Evolutionary conservation across 2,329 filamentous ascomycete genomes (phyloP), one percentile per base, ranked within the genome.

Genomic region (Tolypocladium amazonense): DNA sequence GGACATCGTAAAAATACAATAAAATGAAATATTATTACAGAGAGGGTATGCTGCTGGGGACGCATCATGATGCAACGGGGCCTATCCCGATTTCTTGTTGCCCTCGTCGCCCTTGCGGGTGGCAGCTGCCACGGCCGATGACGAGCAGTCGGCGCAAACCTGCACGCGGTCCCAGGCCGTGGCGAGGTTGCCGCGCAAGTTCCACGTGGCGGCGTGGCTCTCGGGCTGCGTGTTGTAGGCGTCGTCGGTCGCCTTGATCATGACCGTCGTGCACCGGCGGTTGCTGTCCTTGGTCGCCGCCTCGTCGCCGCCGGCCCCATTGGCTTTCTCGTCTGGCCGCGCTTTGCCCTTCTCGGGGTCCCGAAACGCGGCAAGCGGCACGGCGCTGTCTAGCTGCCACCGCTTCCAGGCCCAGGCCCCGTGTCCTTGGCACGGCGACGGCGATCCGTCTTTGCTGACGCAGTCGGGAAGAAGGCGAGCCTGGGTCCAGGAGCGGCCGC

Each of bases 171-270:
- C 84, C 85, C 85, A 88, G 1, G 84, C 85, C n/a, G 82, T 87
- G 2, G 84, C 83, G 59, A 88, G 74, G 68, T 88, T 87, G 0
- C 85, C 86, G 2, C 85, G 76, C 41, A 85, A 74, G 62, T 88
- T 88, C 72, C 84, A 88, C 37, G 84, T 86, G 39, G 78, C 78
- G 45, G 76, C 75, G 63, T 86, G 82, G 45, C 72, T 79, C 67
- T 87, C 82, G 0, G 86, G 85, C 70, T 88, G 86, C 0, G 82
- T 83, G 63, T 88, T 88, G 69, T 88, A 88, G 2, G 79, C 75
- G 64, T 86, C 83, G 66, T 88, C 86, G 2, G 81, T 84, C 8
- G 86, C 86, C 72, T 88, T 88, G 65, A 88, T 84, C 5, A 87
- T 74, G 56, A 88, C 64, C 0, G 78, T 80, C 1, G 78, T 77